Evolutionary conservation across 106 monocot species (phyloP).

Genomic region (Cymbidium sinense): DNA sequence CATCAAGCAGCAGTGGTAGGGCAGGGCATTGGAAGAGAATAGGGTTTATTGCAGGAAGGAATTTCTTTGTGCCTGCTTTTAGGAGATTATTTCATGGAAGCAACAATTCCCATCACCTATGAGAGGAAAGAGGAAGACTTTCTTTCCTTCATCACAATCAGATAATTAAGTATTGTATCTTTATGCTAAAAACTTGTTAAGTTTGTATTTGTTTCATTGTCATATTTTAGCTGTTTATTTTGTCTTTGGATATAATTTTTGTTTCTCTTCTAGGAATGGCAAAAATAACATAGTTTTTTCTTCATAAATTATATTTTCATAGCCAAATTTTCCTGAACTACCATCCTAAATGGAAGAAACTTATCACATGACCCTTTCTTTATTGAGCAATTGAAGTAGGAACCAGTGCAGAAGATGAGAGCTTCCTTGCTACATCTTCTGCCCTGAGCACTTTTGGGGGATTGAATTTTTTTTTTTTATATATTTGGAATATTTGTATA

Average conservation of each 20-base stretch:
- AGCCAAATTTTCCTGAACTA: not conserved
- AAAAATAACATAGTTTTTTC: not conserved
- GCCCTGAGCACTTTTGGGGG: not conserved
- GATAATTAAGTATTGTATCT: constrained; percentile 1
- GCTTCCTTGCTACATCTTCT: not conserved
- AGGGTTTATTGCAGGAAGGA: constrained; percentile 20
- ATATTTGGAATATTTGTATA: not conserved
- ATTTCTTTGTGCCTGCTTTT: constrained; percentile 33
- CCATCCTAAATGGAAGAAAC: not conserved
- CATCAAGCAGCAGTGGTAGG: constrained; percentile 38
- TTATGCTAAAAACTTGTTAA: constrained; percentile 4
- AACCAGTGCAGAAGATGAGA: not conserved
- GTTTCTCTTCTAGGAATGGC: not conserved
- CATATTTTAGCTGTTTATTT: constrained; percentile 1
- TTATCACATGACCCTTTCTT: not conserved
- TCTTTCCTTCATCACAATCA: constrained; percentile 8
- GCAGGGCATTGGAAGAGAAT: constrained; percentile 38
- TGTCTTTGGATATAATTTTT: not conserved
- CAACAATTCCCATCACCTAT: constrained; percentile 9
- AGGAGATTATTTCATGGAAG: constrained; percentile 32
- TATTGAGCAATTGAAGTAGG: not conserved
- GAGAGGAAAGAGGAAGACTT: constrained; percentile 8
- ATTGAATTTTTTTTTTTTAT: not conserved
- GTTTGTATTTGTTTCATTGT: constrained; percentile 3
- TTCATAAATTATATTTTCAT: not conserved